Evolutionary conservation across 805 yeast genomes (phyloP), one percentile per base, ranked within the genome.

Genomic region (Maudiozyma turicensis): DNA sequence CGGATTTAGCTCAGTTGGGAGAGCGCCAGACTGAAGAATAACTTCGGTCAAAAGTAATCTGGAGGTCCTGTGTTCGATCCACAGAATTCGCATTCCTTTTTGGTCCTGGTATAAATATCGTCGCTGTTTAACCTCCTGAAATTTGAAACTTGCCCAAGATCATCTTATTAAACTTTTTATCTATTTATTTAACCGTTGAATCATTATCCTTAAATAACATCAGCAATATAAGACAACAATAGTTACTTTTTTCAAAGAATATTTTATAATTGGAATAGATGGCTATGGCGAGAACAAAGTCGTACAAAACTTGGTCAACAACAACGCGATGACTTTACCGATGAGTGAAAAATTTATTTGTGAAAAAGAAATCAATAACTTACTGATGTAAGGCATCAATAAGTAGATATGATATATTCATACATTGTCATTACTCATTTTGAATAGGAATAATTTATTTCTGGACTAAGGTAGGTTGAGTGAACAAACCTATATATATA

Each of bases 31-130:
- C 70, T 66, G 70, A 67, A 68, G 69, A 56, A 42, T 38, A 44
- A 44, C 50, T 48, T 48, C 50, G 44, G 47, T 48, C 44, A 47
- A 46, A 35, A 30, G 56, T 41, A 40, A 63, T 67, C 70, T 81
- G 86, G 77, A 82, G 87, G 88, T 81, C 86, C 82, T 80, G 86
- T 79, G 86, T 82, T 82, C 87, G 83, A 82, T 80, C 86, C 87
- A 79, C 86, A 80, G 78, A 77, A 75, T 67, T 75, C 80, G 82
- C 82, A 77, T 57, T 54, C 52, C 41, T 58, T 57, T 59, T 59
- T 54, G n/a, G 8, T 4, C n/a, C n/a, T 34, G 37, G n/a, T 11
- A 34, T n/a, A 10, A 3, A 34, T 34, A 34, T 4, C n/a, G 11
- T 34, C n/a, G 3, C 11, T 35, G 13, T 44, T 32, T 5, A 9